These are phyloP conservation scores for Acacia pycnantha DNA, from an alignment of 331 rosid genomes.

Conservation along the genomic window DNA sequence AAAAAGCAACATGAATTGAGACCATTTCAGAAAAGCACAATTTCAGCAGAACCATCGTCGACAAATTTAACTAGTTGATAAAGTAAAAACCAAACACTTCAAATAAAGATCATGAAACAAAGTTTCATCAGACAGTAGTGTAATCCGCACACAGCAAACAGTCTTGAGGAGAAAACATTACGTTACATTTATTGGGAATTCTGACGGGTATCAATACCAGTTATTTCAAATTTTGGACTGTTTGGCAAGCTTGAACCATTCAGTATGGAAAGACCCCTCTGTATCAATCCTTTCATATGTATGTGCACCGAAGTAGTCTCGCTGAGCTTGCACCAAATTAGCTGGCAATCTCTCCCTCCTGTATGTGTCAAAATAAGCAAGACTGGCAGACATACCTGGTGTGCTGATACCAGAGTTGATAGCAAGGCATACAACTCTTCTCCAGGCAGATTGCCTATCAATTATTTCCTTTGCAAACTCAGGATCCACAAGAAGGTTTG, in stretches of 20 bases:
- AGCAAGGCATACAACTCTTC: conserved; percentile 60
- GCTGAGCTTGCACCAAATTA: conserved; percentile 54
- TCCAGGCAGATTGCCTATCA: conserved; percentile 41
- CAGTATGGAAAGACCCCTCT: conserved; percentile 87
- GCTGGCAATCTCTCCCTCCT: conserved; percentile 53
- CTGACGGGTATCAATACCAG: conserved; percentile 14
- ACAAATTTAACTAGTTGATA: conserved; percentile 22
- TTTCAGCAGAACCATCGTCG: conserved; percentile 22
- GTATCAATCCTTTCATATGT: conserved; percentile 50
- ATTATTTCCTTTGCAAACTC: conserved; percentile 62
- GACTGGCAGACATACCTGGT: conserved; percentile 68
- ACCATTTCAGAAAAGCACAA: conserved; percentile 15
- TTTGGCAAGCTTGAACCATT: conserved; percentile 90
- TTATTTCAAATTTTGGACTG: conserved; percentile 51
- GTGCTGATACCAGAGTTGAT: conserved; percentile 59
- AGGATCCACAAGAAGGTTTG: conserved; percentile 56
- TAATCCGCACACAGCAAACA: conserved; percentile 49
- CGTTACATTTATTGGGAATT: conserved; percentile 43
- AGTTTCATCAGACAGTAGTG: conserved; percentile 37
- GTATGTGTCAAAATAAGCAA: conserved; percentile 60
- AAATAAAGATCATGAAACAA: conserved; percentile 21
- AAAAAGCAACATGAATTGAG: conserved; percentile 20
- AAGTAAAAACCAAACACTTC: conserved; percentile 26
- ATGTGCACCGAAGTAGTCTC: conserved; percentile 53
- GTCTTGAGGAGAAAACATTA: conserved; percentile 55